Evolutionary conservation across 2,329 filamentous ascomycete genomes (phyloP), one percentile per base, ranked within the genome.

Genomic region (Stachybotrys elegans): DNA sequence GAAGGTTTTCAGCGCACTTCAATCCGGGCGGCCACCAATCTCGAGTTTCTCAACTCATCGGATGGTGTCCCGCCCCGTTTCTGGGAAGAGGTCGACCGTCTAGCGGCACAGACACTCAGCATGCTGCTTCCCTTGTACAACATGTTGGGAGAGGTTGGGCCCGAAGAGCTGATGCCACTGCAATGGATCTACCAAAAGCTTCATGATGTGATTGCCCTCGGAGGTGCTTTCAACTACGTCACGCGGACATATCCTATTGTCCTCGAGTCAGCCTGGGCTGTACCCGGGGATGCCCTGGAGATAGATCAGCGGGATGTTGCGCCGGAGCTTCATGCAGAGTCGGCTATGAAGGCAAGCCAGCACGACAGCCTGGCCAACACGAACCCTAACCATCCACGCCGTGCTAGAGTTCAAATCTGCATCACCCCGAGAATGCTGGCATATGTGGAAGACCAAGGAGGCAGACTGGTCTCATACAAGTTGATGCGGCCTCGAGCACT

Each of bases 161-260:
- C n/a, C 4, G 48, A 45, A 23, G n/a, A 43, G 12, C 32, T 48
- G 7, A 17, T 45, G n/a, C 43, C 46, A 14, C 21, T 45, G 20
- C 8, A n/a, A 4, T 32, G 46, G 31, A 16, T 61, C 5, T 44
- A 56, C 22, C 57, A 61, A 32, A 34, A 42, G 11, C 43, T 66
- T 20, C 62, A 65, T 36, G 44, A 57, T 6, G 43, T 61, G 19
- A 48, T 62, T 39, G 53, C 62, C 0, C 53, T 59, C 17, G 58
- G 62, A 1, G 60, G 53, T 3, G 64, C 59, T 59, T 37, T 64
- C 22, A 55, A 51, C n/a, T 46, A 64, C 7, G 52, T 51, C 6
- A 53, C 53, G 16, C 56, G 56, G 3, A 42, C 54, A 7, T 59
- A 55, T 4, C 48, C 51, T 2, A 53, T 51, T 8, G 49, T 61